Evolutionary conservation across 345 rosid species (phyloP).

Genomic region (Populus nigra): DNA sequence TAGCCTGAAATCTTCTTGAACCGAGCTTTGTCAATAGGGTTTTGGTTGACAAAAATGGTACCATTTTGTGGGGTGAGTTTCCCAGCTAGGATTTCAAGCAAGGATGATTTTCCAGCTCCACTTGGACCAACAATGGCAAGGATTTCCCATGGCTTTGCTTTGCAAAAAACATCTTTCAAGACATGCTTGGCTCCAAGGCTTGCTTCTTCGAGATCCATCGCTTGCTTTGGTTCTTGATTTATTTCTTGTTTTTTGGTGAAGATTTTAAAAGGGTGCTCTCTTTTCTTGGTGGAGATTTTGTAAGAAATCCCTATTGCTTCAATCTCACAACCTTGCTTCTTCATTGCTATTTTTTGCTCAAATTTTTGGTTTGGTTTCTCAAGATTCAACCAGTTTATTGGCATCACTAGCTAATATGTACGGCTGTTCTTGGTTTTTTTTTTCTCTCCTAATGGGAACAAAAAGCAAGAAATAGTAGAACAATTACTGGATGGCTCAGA

Average conservation of each 20-base stretch:
- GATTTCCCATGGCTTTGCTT: conserved; percentile 91
- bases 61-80: conserved; percentile 60
- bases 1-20: conserved; percentile 82
- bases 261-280: conserved; percentile 16
- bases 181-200: conserved; percentile 43
- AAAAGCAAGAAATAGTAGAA: background rate
- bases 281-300: conserved; percentile 37
- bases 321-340: conserved; percentile 81
- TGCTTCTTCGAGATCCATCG: conserved; percentile 24
- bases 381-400: background rate
- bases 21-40: conserved; percentile 51
- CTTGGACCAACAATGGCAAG: conserved; percentile 94
- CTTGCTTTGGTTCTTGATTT: conserved; percentile 18
- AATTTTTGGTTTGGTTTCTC: background rate
- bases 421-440: background rate
- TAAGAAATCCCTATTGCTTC: conserved; percentile 71
- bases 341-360: conserved; percentile 40
- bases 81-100: conserved; percentile 79
- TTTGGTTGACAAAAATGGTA: conserved; percentile 58
- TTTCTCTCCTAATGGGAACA: background rate
- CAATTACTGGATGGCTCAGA: conserved; percentile 1
- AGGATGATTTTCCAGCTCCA: conserved; percentile 90
- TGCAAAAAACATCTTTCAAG: conserved; percentile 67
- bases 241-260: conserved; percentile 18
- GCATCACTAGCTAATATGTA: background rate